A percentile compares a stretch with the other conserved stretches of the same genome.
Evolutionary conservation across 2,329 filamentous ascomycete genomes (phyloP).

Genomic region (Claviceps spartinae): DNA sequence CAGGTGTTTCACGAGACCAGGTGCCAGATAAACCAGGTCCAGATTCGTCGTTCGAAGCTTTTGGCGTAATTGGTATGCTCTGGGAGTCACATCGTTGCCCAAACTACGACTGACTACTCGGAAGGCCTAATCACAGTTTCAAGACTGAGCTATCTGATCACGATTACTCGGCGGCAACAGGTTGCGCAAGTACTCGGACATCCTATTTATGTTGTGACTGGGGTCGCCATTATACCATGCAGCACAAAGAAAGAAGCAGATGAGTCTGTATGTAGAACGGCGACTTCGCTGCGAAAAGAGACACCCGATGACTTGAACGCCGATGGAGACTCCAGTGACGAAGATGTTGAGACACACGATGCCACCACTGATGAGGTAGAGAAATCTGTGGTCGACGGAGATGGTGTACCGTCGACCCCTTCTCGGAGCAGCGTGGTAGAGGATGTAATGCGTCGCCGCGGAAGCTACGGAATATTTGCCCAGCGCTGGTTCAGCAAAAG

Average conservation of each 20-base stretch:
- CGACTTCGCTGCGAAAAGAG: constrained; percentile 25
- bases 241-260: constrained; percentile 62
- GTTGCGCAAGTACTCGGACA: constrained; percentile 76
- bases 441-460: constrained; percentile 73
- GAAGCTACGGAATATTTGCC: constrained; percentile 79
- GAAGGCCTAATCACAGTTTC: constrained; percentile 75
- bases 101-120: constrained; percentile 1
- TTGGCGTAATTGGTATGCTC: constrained; percentile 40
- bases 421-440: constrained; percentile 58
- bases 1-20: constrained; percentile 30
- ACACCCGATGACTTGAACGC: constrained; percentile 26
- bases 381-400: constrained; percentile 21
- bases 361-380: constrained; percentile 31
- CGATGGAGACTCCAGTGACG: constrained; percentile 34
- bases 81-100: constrained; percentile 9
- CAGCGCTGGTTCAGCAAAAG: constrained; percentile 81
- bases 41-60: constrained; percentile 42
- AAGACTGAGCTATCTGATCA: constrained; percentile 68
- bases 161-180: constrained; percentile 74
- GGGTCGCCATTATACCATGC: constrained; percentile 82
- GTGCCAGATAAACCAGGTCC: constrained; percentile 29
- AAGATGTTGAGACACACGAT: constrained; percentile 25
- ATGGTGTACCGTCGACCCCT: constrained; percentile 19
- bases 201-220: constrained; percentile 75
- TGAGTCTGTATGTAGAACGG: constrained; percentile 53